A percentile compares a stretch with the other conserved stretches of the same genome.
These are phyloP conservation scores for Incumbomyces lentus DNA, from an alignment of 2,329 filamentous ascomycete species.

Conservation along the genomic window DNA sequence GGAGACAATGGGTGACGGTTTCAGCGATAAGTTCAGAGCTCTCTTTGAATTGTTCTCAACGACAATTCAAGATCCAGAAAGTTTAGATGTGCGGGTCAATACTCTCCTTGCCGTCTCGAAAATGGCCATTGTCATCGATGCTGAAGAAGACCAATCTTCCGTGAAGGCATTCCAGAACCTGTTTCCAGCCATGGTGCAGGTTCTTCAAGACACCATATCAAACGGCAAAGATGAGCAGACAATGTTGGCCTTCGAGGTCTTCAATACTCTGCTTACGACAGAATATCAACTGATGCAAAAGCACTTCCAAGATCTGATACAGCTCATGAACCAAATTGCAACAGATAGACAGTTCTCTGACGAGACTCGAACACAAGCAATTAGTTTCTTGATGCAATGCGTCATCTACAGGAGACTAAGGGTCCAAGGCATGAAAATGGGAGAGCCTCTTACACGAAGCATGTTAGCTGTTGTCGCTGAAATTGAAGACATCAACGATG, in stretches of 20 bases:
- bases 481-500: slow-evolving; percentile 56
- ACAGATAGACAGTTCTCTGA: slow-evolving; percentile 68
- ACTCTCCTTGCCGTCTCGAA: slow-evolving; percentile 84
- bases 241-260: slow-evolving; percentile 88
- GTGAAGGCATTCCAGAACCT: slow-evolving; percentile 67
- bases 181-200: slow-evolving; percentile 77
- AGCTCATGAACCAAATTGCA: slow-evolving; percentile 86
- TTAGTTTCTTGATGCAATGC: slow-evolving; percentile 87
- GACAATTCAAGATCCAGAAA: slow-evolving; percentile 83
- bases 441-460: slow-evolving; percentile 76
- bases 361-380: slow-evolving; percentile 77
- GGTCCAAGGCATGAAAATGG: slow-evolving; percentile 81
- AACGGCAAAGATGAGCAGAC: slow-evolving; percentile 74
- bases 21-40: slow-evolving; percentile 67
- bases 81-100: slow-evolving; percentile 86
- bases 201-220: slow-evolving; percentile 75
- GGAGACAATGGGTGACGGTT: slow-evolving; percentile 75
- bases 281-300: slow-evolving; percentile 72
- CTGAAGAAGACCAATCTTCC: slow-evolving; percentile 68
- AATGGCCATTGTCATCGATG: slow-evolving; percentile 75
- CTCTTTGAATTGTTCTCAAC: slow-evolving; percentile 75
- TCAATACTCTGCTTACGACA: slow-evolving; percentile 87
- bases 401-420: slow-evolving; percentile 91
- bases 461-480: slow-evolving; percentile 83
- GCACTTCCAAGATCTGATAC: slow-evolving; percentile 80